Evolutionary conservation across 2,329 filamentous ascomycete genomes (phyloP).

Genomic region (Erysiphe neolycopersici): DNA sequence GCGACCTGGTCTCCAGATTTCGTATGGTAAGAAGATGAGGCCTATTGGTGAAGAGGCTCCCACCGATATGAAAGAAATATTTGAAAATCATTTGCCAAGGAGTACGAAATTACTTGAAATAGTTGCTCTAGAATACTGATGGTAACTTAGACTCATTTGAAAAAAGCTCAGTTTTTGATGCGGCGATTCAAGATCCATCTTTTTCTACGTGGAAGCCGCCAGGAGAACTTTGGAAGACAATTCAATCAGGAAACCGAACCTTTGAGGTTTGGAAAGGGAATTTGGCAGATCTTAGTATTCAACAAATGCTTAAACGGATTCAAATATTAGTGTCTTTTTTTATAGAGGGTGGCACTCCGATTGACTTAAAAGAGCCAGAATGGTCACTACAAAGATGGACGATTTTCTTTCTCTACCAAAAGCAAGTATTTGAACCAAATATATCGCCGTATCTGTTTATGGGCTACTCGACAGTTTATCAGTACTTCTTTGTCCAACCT

Average conservation of each 20-base stretch:
- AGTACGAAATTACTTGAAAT: slow-evolving; percentile 18
- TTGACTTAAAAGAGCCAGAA: slow-evolving; percentile 42
- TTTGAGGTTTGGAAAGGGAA: slow-evolving; percentile 72
- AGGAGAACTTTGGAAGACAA: slow-evolving; percentile 39
- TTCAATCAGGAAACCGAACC: slow-evolving; percentile 30
- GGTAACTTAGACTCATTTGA: slow-evolving; percentile 35
- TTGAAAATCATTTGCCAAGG: slow-evolving; percentile 33
- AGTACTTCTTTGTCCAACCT: slow-evolving; percentile 42
- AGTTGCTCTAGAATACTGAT: neutral
- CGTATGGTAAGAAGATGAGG: slow-evolving; percentile 45
- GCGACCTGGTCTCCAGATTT: slow-evolving; percentile 45
- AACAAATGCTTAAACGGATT: slow-evolving; percentile 48
- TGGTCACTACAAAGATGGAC: slow-evolving; percentile 63
- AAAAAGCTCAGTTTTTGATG: slow-evolving; percentile 32
- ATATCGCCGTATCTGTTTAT: slow-evolving; percentile 47
- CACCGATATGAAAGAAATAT: slow-evolving; percentile 34
- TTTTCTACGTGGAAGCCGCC: slow-evolving; percentile 37
- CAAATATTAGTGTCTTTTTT: slow-evolving; percentile 67
- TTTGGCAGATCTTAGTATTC: slow-evolving; percentile 41
- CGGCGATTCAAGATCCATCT: slow-evolving; percentile 21
- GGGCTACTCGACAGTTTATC: slow-evolving; percentile 76
- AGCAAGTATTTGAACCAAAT: slow-evolving; percentile 22
- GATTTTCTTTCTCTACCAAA: slow-evolving; percentile 63
- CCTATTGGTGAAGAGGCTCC: slow-evolving; percentile 40
- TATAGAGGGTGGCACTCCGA: slow-evolving; percentile 73